Evolutionary conservation across 2,329 filamentous ascomycete genomes (phyloP).

Genomic region (Apiospora pterosperma): DNA sequence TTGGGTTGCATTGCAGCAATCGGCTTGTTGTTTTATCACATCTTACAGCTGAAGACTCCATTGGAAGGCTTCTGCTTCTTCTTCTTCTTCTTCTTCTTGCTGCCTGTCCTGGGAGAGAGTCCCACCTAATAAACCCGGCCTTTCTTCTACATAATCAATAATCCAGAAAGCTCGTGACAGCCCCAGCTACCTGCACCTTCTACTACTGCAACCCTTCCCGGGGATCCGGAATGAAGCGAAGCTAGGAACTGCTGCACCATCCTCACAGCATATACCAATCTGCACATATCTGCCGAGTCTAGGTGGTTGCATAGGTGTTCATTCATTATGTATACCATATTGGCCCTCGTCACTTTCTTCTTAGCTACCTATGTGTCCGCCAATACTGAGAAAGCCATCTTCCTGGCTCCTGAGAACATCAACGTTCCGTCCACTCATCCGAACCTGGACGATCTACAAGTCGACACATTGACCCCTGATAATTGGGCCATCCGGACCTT

Average conservation of each 20-base stretch:
- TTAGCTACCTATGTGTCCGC: conserved; percentile 38
- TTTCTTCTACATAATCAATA: background rate
- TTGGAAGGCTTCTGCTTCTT: too few species aligned
- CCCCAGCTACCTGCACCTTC: background rate
- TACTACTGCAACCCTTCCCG: background rate
- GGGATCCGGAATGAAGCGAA: conserved; percentile 2
- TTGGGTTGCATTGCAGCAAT: background rate
- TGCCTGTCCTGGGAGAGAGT: background rate
- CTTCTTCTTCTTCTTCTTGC: background rate
- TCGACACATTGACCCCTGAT: conserved; percentile 62
- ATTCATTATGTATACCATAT: conserved; percentile 15
- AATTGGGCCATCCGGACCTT: conserved; percentile 56
- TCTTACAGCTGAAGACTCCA: background rate
- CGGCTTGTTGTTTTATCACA: background rate
- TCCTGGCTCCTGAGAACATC: conserved; percentile 64
- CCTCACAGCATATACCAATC: background rate
- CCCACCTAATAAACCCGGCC: background rate
- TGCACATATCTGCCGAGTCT: background rate
- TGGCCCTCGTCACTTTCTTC: conserved; percentile 9
- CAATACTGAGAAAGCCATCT: conserved; percentile 91
- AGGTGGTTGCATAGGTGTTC: background rate
- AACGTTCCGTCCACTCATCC: conserved; percentile 53
- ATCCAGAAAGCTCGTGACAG: background rate
- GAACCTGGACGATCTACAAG: conserved; percentile 56
- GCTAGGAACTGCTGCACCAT: background rate